phyloP scores from a whole-genome alignment of 805 yeast genomes.

The Starmera amethionina region DNA sequence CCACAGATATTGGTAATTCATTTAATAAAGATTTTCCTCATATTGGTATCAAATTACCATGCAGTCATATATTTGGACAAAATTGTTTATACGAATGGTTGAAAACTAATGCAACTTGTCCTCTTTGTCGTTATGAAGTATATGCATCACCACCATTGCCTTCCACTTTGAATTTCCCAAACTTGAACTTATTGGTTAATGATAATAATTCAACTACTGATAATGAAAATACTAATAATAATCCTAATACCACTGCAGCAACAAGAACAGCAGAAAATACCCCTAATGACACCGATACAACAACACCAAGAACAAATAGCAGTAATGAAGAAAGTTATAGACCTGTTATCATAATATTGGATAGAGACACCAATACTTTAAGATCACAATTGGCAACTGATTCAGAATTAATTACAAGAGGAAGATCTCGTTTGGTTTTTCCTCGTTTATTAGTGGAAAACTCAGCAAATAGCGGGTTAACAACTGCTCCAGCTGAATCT shows the following conservation, averaged over 20 bases:
- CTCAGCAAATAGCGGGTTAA: no score
- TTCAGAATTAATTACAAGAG: no score
- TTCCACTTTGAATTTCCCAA: slow-evolving; percentile 14
- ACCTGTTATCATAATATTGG: slow-evolving; percentile 11
- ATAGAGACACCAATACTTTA: slow-evolving; percentile 11
- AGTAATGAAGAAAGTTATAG: not conserved
- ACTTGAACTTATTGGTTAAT: slow-evolving; percentile 5
- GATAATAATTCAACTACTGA: no score
- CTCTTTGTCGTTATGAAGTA: slow-evolving; percentile 60
- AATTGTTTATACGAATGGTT: slow-evolving; percentile 85
- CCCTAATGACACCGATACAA: not conserved
- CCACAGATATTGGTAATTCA: slow-evolving; percentile 9
- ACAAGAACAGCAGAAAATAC: slow-evolving; percentile 1
- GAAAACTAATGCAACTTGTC: slow-evolving; percentile 64
- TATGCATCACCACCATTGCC: slow-evolving; percentile 11
- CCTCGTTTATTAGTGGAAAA: no score
- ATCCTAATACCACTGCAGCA: not conserved
- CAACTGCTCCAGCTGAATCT: not conserved
- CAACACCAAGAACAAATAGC: not conserved
- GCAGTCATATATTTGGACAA: slow-evolving; percentile 81
- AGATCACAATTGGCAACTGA: not conserved
- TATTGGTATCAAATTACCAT: slow-evolving; percentile 65
- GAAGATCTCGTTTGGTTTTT: no score
- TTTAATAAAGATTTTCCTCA: slow-evolving; percentile 34
- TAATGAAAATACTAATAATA: not conserved